A percentile compares a stretch with the other conserved stretches of the same genome.
phyloP scores from a whole-genome alignment of 306 rosid genomes.

The Sophora flavescens region DNA sequence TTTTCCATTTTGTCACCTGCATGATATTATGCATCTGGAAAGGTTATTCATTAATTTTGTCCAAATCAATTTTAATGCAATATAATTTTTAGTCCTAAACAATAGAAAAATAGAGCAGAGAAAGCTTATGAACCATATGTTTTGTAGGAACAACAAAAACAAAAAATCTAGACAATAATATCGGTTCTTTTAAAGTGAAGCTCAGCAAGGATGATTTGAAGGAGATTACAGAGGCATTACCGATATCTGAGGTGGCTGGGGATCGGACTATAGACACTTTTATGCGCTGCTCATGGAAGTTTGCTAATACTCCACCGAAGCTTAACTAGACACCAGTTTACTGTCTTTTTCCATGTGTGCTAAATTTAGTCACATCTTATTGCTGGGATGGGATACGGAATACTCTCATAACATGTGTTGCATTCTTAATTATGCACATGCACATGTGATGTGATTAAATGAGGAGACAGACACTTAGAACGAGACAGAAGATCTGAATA shows the following conservation, averaged over 20 bases:
- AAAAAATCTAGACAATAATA: slow-evolving; percentile 55
- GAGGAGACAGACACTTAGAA: not conserved
- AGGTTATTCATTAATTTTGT: not conserved
- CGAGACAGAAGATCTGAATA: not conserved
- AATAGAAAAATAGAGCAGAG: too few relatives aligned
- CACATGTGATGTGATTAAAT: not conserved
- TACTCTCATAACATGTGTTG: not conserved
- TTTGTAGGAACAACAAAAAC: slow-evolving; percentile 58
- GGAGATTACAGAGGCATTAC: slow-evolving; percentile 53
- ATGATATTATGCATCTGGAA: not conserved
- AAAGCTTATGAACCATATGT: not conserved
- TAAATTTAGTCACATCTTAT: not conserved
- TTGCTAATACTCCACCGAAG: slow-evolving; percentile 48
- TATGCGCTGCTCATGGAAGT: slow-evolving; percentile 58
- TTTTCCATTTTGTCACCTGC: not conserved
- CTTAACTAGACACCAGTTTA: not conserved
- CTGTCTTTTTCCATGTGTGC: not conserved
- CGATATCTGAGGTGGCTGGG: slow-evolving; percentile 47
- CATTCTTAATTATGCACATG: too few relatives aligned
- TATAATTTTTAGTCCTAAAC: too few relatives aligned
- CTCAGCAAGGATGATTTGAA: slow-evolving; percentile 49
- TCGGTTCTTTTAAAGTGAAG: slow-evolving; percentile 52
- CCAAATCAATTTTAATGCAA: not conserved
- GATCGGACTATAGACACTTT: slow-evolving; percentile 41
- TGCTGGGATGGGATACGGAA: too few relatives aligned